Evolutionary conservation across 257 asterid species (phyloP), one percentile per base, ranked within the genome.

Genomic region (Fraxinus excelsior): DNA sequence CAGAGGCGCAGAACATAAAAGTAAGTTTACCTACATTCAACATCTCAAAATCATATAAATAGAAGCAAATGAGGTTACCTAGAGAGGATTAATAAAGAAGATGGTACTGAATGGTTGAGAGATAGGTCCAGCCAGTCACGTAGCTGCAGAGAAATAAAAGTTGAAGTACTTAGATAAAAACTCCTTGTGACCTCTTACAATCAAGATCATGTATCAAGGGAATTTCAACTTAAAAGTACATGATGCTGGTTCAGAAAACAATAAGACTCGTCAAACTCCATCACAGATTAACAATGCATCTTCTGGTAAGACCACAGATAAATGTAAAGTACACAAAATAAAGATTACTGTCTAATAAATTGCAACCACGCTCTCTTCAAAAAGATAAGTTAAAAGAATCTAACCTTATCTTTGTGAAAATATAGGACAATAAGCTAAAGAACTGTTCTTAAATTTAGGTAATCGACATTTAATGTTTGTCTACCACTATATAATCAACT

Each of bases 101-200:
- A 95, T 42, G 99, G 99, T 18, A 95, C 93, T 70, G 98, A 90
- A 87, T 88, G 92, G 81, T 93, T 89, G 78, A 95, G 96, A 74
- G 99, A 95, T 77, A 95, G 91, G 84, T 93, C 98, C 85, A 95
- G 83, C 99, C 99, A 95, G 82, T 95, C 98, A 77, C 82, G 88
- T 64, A 93, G 91, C 99, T 95, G 97, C 88, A 81, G 40, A 81
- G 38, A 34, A 71, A 81, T 44, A 74, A n/a, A 69, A 73, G 53
- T 34, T 42, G 23, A 80, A 76, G 19, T 25, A 62, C 19, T 53
- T 29, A 72, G 23, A 58, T 66, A 28, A 68, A 77, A 66, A 21
- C 6, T 71, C 76, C n/a, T 4, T 3, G 37, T 32, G 37, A 32
- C 37, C 4, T 32, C 37, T 32, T 32, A 32, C 37, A 32, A 32